A percentile compares a stretch with the other conserved stretches of the same genome.
phyloP scores from a whole-genome alignment of 176 grass and related monocot genomes.

The Typha latifolia region DNA sequence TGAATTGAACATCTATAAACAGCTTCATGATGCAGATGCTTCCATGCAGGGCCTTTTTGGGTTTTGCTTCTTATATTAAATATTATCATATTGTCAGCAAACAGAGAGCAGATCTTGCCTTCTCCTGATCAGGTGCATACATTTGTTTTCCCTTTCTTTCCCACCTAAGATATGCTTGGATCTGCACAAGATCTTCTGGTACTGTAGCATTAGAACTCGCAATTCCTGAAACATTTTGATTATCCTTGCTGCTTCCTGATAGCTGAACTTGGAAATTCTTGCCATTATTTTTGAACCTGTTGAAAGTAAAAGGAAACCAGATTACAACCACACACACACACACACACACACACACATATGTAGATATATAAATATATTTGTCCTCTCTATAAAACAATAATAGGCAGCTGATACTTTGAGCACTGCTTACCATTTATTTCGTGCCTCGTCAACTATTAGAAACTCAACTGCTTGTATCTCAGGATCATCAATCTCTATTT shows the following conservation, averaged over 20 bases:
- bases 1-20: too few relatives aligned
- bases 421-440: constrained; percentile 71
- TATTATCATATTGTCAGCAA: not conserved
- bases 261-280: constrained; percentile 82
- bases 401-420: constrained; percentile 1
- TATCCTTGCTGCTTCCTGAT: constrained; percentile 14
- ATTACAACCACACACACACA: not conserved
- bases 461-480: constrained; percentile 76
- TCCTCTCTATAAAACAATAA: constrained; percentile 8
- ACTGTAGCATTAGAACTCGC: constrained; percentile 38
- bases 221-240: constrained; percentile 29
- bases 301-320: not conserved
- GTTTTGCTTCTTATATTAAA: too few relatives aligned
- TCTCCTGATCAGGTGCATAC: constrained; percentile 86
- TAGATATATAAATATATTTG: not conserved
- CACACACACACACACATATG: not conserved
- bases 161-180: constrained; percentile 95
- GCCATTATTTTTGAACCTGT: constrained; percentile 85
- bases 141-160: constrained; percentile 88
- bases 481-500: constrained; percentile 76
- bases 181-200: constrained; percentile 93
- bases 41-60: too few relatives aligned
- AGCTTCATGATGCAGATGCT: too few relatives aligned
- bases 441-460: constrained; percentile 59
- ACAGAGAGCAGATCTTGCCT: constrained; percentile 28